Evolutionary conservation across 2,329 filamentous ascomycete species (phyloP).

Genomic region (Cladosporium velox): DNA sequence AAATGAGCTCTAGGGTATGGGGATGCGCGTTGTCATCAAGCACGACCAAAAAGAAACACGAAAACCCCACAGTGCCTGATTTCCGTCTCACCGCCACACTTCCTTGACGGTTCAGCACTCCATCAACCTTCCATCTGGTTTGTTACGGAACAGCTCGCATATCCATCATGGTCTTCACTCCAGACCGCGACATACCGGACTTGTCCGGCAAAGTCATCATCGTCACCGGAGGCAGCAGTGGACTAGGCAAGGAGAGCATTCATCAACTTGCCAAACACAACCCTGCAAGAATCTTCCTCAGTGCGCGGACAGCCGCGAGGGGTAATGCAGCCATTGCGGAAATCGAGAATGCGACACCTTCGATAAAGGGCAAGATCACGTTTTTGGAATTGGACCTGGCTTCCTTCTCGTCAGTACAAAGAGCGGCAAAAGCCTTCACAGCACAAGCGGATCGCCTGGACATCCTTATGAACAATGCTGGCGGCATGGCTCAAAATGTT

Average conservation of each 20-base stretch:
- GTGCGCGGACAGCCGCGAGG: constrained; percentile 30
- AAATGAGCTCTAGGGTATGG: not conserved
- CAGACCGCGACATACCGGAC: constrained; percentile 36
- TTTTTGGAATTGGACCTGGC: constrained; percentile 19
- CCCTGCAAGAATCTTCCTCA: constrained; percentile 57
- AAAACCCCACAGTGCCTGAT: not conserved
- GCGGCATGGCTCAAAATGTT: constrained; percentile 34
- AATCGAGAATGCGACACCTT: constrained; percentile 50
- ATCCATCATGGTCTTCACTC: constrained; percentile 28
- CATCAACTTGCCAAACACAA: constrained; percentile 52
- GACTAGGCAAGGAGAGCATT: constrained; percentile 42
- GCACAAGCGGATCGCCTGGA: constrained; percentile 32
- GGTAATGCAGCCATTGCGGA: constrained; percentile 17
- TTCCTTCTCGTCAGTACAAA: constrained; percentile 31
- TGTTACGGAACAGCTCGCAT: no score
- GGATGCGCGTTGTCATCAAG: not conserved
- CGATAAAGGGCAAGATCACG: constrained; percentile 45
- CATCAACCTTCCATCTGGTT: not conserved
- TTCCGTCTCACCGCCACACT: not conserved
- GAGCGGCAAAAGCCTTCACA: constrained; percentile 27
- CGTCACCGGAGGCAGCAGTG: constrained; percentile 32
- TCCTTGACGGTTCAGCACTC: not conserved
- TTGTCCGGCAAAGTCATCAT: constrained; percentile 38
- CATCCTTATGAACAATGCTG: constrained; percentile 34
- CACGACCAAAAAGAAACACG: not conserved